These are phyloP conservation scores for Alternaria sp. DNA, from an alignment of 2,329 filamentous ascomycete genomes.

Conservation along the genomic window DNA sequence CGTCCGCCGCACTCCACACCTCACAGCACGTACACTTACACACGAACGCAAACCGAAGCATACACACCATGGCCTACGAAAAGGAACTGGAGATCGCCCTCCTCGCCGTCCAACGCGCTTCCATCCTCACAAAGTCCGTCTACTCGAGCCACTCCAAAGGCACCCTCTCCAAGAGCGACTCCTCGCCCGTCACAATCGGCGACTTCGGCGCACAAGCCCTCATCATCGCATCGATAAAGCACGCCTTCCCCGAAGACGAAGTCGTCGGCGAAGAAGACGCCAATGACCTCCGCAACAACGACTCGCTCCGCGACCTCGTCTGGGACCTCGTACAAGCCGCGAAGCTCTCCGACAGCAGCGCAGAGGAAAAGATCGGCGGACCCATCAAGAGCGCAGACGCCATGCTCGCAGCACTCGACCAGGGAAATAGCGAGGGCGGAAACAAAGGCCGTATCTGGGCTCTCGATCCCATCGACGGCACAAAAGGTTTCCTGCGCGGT, in stretches of 20 bases:
- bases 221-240: conserved; percentile 87
- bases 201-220: conserved; percentile 98
- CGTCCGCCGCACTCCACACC: conserved; percentile 28
- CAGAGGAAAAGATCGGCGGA: conserved; percentile 73
- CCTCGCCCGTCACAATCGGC: conserved; percentile 94
- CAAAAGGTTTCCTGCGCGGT: conserved; percentile 93
- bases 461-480: conserved; percentile 96
- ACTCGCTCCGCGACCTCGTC: conserved; percentile 73
- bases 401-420: conserved; percentile 66
- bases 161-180: conserved; percentile 92
- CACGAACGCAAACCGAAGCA: conserved; percentile 17
- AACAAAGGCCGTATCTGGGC: conserved; percentile 85
- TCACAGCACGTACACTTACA: conserved; percentile 12
- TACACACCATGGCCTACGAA: conserved; percentile 62
- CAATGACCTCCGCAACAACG: conserved; percentile 74
- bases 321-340: conserved; percentile 82
- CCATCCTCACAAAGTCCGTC: conserved; percentile 76
- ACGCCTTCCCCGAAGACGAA: conserved; percentile 88
- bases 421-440: conserved; percentile 73
- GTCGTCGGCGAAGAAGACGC: conserved; percentile 97
- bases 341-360: conserved; percentile 69
- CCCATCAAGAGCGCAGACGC: conserved; percentile 69
- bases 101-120: conserved; percentile 85
- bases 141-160: conserved; percentile 92
- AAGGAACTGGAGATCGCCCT: conserved; percentile 84